Percentiles rank a stretch among this genome's conserved stretches.
phyloP scores from a whole-genome alignment of 2,329 filamentous ascomycete species.

The Madurella fahalii region DNA sequence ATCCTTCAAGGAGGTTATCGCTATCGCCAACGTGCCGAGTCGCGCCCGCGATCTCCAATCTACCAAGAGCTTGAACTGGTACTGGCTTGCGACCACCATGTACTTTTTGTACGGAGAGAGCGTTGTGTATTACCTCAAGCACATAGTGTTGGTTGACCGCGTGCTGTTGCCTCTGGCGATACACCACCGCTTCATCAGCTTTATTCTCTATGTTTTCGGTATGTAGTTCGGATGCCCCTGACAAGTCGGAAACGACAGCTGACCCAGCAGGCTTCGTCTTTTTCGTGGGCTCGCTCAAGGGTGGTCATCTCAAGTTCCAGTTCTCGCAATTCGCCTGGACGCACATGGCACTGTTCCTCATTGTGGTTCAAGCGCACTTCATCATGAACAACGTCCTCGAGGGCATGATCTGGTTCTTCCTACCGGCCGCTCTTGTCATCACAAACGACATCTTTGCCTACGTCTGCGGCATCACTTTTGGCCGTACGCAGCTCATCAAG shows the following conservation, averaged over 20 bases:
- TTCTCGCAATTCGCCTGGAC: slow-evolving; percentile 99
- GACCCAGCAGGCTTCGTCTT: slow-evolving; percentile 77
- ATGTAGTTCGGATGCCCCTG: slow-evolving; percentile 34
- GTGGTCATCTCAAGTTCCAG: slow-evolving; percentile 95
- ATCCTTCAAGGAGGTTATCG: slow-evolving; percentile 98
- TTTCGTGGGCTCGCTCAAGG: slow-evolving; percentile 91
- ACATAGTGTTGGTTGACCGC: slow-evolving; percentile 91
- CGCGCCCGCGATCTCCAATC: slow-evolving; percentile 85
- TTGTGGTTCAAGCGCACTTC: slow-evolving; percentile 96
- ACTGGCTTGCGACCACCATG: slow-evolving; percentile 98
- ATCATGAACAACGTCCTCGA: slow-evolving; percentile 99
- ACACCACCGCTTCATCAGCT: slow-evolving; percentile 97
- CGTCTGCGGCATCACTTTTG: slow-evolving; percentile 94
- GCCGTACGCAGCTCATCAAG: slow-evolving; percentile 94
- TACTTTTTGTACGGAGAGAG: slow-evolving; percentile 99
- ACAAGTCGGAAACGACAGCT: neutral
- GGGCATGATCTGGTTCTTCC: slow-evolving; percentile 99
- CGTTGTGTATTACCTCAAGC: slow-evolving; percentile 99
- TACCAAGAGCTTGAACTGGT: slow-evolving; percentile 97
- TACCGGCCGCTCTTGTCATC: slow-evolving; percentile 90
- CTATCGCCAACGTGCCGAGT: slow-evolving; percentile 91
- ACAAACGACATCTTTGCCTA: slow-evolving; percentile 99
- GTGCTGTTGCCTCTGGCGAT: slow-evolving; percentile 90
- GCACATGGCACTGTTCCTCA: slow-evolving; percentile 97
- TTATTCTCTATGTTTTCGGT: slow-evolving; percentile 97